Evolutionary conservation across 2,329 filamentous ascomycete genomes (phyloP), one percentile per base, ranked within the genome.

Genomic region (Coniochaeta sp.): DNA sequence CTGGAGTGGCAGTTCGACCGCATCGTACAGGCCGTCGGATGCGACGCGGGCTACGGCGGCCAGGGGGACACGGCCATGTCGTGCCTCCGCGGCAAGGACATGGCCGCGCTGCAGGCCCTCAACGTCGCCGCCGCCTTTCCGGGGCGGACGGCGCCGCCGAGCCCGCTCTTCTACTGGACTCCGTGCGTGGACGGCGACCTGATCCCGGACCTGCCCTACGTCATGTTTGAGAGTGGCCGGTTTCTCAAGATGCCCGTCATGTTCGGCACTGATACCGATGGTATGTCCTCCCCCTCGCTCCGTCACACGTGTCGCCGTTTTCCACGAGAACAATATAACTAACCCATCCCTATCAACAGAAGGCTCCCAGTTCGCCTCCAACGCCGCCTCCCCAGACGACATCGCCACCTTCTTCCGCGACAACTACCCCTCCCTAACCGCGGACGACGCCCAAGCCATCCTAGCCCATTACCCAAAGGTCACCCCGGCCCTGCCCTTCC

Each of bases 161-260:
- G 65, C 5, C 71, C 79, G 0, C 67, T 74, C 0, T 83, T 81
- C 65, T 81, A 81, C 70, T 83, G 77, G 77, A 75, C 77, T 2
- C 81, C 81, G 0, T 79, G 76, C 56, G 68, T 81, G 6, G 81
- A 83, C 60, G 80, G 78, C 8, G 73, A 74, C 5, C 66, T 82
- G 10, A 65, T 82, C 14, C 67, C 62, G 4, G 78, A 79, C 59
- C 68, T 74, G 10, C 75, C 78, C 1, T 78, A 75, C 44, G 62
- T 59, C 4, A 66, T 80, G 60, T 79, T 77, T 47, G 66, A 71
- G 7, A 64, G 67, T 1, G 76, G 77, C 0, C 65, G 69, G 7
- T 79, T 79, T 60, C 61, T 78, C 60, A 69, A 72, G 32, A 76
- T 82, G 28, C 79, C 80, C 0, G 63, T 79, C 28, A 65, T 82